Base-by-base conservation (phyloP, 2,329 filamentous ascomycete species). In the Talaromyces sp. region DNA sequence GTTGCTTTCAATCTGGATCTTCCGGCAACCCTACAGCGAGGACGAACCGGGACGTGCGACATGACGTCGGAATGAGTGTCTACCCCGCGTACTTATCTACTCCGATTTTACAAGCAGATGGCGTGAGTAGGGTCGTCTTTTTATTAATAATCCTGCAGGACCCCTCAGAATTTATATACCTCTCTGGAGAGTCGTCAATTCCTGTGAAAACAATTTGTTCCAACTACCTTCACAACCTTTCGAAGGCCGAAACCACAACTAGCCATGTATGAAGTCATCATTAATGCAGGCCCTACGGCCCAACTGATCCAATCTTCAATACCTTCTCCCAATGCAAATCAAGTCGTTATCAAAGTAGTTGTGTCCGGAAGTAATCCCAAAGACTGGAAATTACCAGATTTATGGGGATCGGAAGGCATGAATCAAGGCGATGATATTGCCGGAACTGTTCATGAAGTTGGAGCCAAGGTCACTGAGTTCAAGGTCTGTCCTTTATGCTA, bases 341-440 rank as follows among this genome's bases (percentile, higher is more conserved):
- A 81, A 58, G 73, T 81, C 19, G 69, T 82, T 19, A 66, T 66
- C 40, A 63, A 67, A 53, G 65, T 67, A 5, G 43, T 66, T 17
- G 61, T 64, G 4, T 60, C 65, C 7, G 65, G 65, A 22, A 63
- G 60, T 13, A 66, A 66, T 7, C 65, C 65, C n/a, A 66, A 66
- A 34, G 65, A 66, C 19, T 66, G 65, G 65, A 77, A 74, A 64
- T n/a, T 68, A 22, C 65, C 72, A 17, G 43, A 60, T 29, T 69
- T 58, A 58, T 53, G 31, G 36, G 64, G 63, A n/a, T 36, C n/a
- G 15, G 29, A 65, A 53, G 56, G 38, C 34, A 29, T 69, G 17
- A 84, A 85, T 72, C 74, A 77, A 17, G 83, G 83, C 43, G 83
- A 85, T 69, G 83, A 85, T 68, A 81, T 85, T 54, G 82, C 83